Evolutionary conservation across 225 moss, liverwort and hornwort species (phyloP), one percentile per base, ranked within the genome.

Genomic region (Pseudisothecium myosuroides): DNA sequence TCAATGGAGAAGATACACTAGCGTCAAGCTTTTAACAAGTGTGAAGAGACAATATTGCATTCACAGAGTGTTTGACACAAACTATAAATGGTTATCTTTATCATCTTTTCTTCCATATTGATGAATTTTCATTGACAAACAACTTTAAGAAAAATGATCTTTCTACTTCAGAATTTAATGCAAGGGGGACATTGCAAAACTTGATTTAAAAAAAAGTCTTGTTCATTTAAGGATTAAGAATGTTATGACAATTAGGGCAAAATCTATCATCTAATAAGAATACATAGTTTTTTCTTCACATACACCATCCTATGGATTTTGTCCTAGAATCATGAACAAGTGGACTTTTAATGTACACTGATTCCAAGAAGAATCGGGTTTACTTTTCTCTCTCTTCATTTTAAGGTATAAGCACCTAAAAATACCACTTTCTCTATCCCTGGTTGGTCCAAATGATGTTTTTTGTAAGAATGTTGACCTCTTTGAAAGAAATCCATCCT

Each of bases 361-460:
- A 34, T 76, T 20, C 22, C 14, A 76, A 76, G 1, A 14, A 36
- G 3, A 54, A 36, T 54, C 3, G 2, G 0, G 0, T 36, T 23
- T 76, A 1, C 5, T 23, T 76, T 13, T 34, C 0, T 31, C 1
- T 28, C 8, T 52, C 13, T 13, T 14, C 12, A 7, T 11, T 20
- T 0, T 7, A 19, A 31, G 7, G 31, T 29, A 32, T 4, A 19
- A 76, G 4, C 14, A 76, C 5, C 1, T 0, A 0, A 1, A 34
- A 76, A 45, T 1, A 52, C 21, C 1, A 22, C 5, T 52, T 52
- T 76, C 13, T 36, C 0, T 28, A 28, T 1, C 14, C 21, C 34
- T 52, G 52, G 36, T 54, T 76, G 36, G 14, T 36, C 5, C 52
- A 54, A 52, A 36, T 76, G 14, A 52, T 47, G 17, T 2, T 12